Percentiles rank a stretch among this genome's conserved stretches.
Conservation (phyloP, 73 alveolate species). For the Paramecium biaurelia region DNA sequence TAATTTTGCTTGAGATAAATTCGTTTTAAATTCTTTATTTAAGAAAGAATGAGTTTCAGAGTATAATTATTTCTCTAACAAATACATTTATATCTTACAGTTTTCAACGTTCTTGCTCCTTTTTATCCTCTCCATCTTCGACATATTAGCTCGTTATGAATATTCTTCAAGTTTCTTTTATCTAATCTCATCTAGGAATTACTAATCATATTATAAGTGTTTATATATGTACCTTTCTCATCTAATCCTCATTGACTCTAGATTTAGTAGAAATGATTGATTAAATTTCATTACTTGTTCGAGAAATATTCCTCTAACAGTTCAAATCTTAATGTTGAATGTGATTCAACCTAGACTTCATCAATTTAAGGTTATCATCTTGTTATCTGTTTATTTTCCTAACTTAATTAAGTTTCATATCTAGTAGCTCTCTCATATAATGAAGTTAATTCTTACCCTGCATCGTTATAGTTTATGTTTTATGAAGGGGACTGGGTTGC, state of each 20-base stretch:
- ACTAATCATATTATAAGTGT: background rate
- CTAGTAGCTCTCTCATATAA: background rate
- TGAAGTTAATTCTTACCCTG: background rate
- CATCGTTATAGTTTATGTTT: background rate
- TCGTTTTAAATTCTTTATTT: background rate
- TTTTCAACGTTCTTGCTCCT: background rate
- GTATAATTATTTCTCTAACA: background rate
- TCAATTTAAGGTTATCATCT: background rate
- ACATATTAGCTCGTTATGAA: background rate
- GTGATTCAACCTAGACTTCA: conserved; percentile 23
- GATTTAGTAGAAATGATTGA: background rate
- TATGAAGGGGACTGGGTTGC: background rate
- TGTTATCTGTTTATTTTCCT: conserved; percentile 2
- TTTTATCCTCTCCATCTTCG: background rate
- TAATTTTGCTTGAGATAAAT: background rate
- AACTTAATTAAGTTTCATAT: conserved; percentile 42
- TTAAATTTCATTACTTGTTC: background rate
- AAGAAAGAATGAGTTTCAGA: background rate
- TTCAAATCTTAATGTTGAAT: background rate
- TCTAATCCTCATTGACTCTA: background rate
- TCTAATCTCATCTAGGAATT: background rate
- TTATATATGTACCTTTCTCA: background rate
- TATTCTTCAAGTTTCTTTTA: background rate
- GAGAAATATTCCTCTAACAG: conserved; percentile 1
- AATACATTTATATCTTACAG: background rate